phyloP scores from a whole-genome alignment of 768 basidiomycete genomes.

The Phaeotremella skinneri region DNA sequence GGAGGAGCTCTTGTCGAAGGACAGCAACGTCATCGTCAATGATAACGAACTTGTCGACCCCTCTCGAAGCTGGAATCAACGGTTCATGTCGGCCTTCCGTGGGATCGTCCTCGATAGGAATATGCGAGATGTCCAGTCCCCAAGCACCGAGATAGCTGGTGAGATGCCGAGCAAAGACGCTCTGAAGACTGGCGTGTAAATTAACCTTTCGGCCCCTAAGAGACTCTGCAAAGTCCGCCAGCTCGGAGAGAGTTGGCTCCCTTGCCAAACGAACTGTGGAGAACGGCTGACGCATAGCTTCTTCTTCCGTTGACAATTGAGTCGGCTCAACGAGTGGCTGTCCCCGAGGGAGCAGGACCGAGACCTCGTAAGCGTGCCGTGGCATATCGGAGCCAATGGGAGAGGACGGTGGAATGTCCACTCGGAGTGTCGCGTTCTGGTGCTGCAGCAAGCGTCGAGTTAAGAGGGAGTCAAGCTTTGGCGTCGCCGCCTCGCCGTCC shows the following conservation, averaged over 20 bases:
- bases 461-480: constrained; percentile 43
- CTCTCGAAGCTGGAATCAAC: constrained; percentile 6
- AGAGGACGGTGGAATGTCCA: constrained; percentile 52
- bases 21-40: constrained; percentile 89
- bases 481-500: constrained; percentile 27
- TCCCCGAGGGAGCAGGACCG: constrained; percentile 59
- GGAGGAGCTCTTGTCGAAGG: constrained; percentile 69
- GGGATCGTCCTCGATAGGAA: constrained; percentile 51
- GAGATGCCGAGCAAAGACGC: constrained; percentile 85
- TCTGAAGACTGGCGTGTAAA: constrained; percentile 79
- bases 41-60: constrained; percentile 62
- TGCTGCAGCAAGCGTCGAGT: constrained; percentile 39
- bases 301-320: constrained; percentile 56
- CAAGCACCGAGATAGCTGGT: constrained; percentile 90
- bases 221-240: constrained; percentile 73
- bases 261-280: constrained; percentile 58
- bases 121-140: constrained; percentile 90
- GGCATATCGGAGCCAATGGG: constrained; percentile 34
- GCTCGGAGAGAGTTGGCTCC: constrained; percentile 77
- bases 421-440: constrained; percentile 41
- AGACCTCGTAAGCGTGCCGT: constrained; percentile 63
- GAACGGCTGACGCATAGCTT: constrained; percentile 55
- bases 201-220: constrained; percentile 78
- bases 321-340: constrained; percentile 58
- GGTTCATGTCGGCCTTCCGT: constrained; percentile 11